Percentiles rank a stretch among this genome's conserved stretches.
Conservation (phyloP, 805 yeast genomes). For the Saturnispora halmiae region DNA sequence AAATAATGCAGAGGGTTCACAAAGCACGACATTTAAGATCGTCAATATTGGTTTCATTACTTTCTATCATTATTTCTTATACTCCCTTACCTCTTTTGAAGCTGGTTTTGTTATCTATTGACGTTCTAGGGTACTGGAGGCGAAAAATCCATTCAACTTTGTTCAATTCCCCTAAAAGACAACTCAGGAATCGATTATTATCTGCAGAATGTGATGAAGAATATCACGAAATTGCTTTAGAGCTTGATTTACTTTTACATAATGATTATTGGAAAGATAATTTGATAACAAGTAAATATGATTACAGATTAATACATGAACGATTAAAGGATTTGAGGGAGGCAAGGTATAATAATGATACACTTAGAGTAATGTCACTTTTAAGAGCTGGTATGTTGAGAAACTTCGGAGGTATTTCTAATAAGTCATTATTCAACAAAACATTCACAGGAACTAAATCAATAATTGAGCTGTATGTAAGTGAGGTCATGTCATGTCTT, state of each 20-base stretch:
- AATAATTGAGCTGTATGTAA: conserved; percentile 77
- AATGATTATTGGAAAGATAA: conserved; percentile 70
- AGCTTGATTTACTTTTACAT: conserved; percentile 44
- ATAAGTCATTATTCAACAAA: conserved; percentile 66
- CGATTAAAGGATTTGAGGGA: conserved; percentile 52
- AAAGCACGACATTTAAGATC: conserved; percentile 7
- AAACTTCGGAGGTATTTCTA: conserved; percentile 86
- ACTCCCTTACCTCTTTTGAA: conserved; percentile 22
- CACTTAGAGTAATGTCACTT: conserved; percentile 49
- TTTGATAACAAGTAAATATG: conserved; percentile 72
- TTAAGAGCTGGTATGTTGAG: conserved; percentile 77
- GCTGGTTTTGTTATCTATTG: conserved; percentile 32
- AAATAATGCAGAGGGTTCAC: conserved; percentile 8
- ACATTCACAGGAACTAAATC: conserved; percentile 84
- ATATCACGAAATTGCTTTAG: conserved; percentile 51
- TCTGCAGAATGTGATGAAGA: conserved; percentile 39
- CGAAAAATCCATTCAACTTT: conserved; percentile 12
- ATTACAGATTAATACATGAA: conserved; percentile 71
- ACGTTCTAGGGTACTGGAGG: conserved; percentile 36
- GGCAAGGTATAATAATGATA: conserved; percentile 54
- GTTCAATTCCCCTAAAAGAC: conserved; percentile 12
- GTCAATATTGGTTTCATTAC: conserved; percentile 8
- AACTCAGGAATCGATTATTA: conserved; percentile 5
- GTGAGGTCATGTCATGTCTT: conserved; percentile 64
- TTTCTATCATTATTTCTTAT: conserved; percentile 11